Percentiles rank a stretch among this genome's conserved stretches.
Conservation (phyloP, 257 asterid species). For the Przewalskia tangutica region DNA sequence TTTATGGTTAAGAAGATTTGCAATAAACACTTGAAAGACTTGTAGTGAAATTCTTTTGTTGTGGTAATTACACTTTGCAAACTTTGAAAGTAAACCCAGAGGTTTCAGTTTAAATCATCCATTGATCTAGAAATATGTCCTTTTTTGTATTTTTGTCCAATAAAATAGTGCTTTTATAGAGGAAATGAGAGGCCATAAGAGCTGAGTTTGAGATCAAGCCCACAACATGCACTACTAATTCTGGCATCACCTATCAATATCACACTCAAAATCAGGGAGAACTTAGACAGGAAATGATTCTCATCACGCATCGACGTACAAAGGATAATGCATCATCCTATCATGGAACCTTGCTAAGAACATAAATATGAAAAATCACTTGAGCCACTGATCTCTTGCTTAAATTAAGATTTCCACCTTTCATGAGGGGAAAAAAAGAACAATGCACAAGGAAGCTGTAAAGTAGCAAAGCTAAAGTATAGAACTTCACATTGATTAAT, state of each 20-base stretch:
- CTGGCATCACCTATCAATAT: neutral
- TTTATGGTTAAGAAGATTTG: no score
- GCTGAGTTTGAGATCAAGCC: neutral
- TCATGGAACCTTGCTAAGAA: neutral
- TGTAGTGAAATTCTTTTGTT: no score
- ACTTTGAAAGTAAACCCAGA: neutral
- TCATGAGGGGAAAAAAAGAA: neutral
- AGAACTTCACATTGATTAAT: neutral
- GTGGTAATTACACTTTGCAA: no score
- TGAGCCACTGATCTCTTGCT: constrained; percentile 4
- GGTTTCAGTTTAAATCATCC: neutral
- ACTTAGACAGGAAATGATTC: no score
- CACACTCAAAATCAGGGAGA: neutral
- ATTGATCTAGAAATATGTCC: neutral
- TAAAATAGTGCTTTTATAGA: neutral
- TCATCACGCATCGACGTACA: neutral
- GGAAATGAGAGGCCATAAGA: neutral
- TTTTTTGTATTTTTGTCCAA: no score
- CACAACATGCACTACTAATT: neutral
- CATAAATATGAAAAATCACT: neutral
- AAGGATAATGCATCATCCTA: neutral
- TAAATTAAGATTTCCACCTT: neutral
- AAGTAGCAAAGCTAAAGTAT: neutral
- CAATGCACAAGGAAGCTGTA: neutral
- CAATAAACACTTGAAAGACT: no score